phyloP scores from a whole-genome alignment of 2,329 filamentous ascomycete genomes.

The Lizonia empirigonia region DNA sequence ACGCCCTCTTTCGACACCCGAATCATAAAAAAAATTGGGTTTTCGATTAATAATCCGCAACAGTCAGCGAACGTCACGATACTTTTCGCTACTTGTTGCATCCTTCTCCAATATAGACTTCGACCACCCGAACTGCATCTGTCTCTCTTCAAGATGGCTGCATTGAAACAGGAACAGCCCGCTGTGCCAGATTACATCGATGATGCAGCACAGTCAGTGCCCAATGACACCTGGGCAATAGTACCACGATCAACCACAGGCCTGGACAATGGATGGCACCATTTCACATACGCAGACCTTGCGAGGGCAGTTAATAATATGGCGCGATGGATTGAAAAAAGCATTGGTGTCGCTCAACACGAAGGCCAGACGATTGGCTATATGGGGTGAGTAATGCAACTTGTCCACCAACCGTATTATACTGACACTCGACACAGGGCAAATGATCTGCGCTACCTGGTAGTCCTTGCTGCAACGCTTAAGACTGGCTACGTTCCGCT shows the following conservation, averaged over 20 bases:
- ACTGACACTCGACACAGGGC: background rate
- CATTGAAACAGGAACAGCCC: background rate
- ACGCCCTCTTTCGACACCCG: background rate
- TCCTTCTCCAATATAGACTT: background rate
- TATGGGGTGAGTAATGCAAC: background rate
- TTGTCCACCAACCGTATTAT: background rate
- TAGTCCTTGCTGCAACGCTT: conserved; percentile 4
- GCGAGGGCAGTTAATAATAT: conserved; percentile 8
- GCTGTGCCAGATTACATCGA: conserved; percentile 12
- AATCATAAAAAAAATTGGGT: background rate
- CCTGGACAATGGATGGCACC: conserved; percentile 9
- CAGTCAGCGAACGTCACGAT: background rate
- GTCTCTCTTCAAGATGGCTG: background rate
- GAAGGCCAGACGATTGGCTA: conserved; percentile 13
- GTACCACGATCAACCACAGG: conserved; percentile 6
- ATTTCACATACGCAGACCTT: conserved; percentile 7
- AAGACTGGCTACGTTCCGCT: conserved; percentile 12
- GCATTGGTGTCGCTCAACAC: conserved; percentile 1
- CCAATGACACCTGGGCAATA: conserved; percentile 12
- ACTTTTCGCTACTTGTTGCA: background rate
- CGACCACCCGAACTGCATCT: background rate
- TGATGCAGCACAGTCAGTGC: background rate
- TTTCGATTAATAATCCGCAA: background rate
- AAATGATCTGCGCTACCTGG: conserved; percentile 11
- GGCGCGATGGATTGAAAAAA: conserved; percentile 14